A percentile compares a stretch with the other conserved stretches of the same genome.
Conservation (phyloP, 1,284 basidiomycete genomes). For the Sanghuangporus weigelae region DNA sequence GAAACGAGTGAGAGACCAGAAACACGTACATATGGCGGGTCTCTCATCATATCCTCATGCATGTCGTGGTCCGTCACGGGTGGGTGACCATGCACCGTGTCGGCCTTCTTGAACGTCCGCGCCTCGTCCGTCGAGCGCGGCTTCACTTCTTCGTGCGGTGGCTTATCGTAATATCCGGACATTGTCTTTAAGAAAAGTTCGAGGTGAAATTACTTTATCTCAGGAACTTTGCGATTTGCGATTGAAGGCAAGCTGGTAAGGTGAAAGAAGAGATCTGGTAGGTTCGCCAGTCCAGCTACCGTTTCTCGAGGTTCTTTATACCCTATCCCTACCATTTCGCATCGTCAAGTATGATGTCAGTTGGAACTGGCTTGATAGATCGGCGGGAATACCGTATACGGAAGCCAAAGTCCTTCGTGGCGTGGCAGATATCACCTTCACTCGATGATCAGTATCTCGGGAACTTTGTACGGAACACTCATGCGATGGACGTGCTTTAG, state of each 20-base stretch:
- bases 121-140: neutral
- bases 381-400: no score
- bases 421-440: no score
- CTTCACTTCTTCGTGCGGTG: neutral
- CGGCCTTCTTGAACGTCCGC: conserved; percentile 28
- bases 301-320: neutral
- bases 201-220: neutral
- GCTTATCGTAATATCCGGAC: neutral
- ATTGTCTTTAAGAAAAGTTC: neutral
- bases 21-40: conserved; percentile 28
- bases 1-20: neutral
- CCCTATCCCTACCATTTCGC: neutral
- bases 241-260: neutral
- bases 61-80: conserved; percentile 29
- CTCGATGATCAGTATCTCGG: no score
- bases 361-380: no score
- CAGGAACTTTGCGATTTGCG: neutral
- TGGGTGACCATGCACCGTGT: conserved; percentile 27
- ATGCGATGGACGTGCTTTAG: no score
- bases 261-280: neutral
- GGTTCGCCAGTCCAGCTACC: no score
- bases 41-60: conserved; percentile 29
- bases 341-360: neutral
- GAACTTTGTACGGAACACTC: no score
- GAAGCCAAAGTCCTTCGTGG: no score